phyloP scores from a whole-genome alignment of 192 early-diverging fungal species.

The Entophlyctis luteolus region DNA sequence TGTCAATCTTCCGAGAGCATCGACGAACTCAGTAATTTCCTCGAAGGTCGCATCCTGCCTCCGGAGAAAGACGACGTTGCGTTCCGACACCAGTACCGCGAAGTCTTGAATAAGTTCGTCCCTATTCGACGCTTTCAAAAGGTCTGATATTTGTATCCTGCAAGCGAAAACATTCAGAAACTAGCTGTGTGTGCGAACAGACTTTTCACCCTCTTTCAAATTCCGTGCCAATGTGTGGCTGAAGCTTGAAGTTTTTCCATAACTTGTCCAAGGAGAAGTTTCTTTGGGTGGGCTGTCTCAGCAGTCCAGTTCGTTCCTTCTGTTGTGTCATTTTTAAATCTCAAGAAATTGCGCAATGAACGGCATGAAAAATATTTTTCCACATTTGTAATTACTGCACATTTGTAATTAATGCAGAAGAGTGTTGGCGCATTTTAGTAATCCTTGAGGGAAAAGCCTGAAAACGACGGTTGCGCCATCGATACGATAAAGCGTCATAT shows the following conservation, averaged over 20 bases:
- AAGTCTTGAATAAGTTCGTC: slow-evolving; percentile 32
- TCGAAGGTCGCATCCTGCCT: slow-evolving; percentile 60
- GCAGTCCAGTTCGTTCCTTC: neutral
- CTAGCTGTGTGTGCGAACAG: neutral
- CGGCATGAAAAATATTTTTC: no score
- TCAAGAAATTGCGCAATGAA: no score
- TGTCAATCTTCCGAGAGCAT: neutral
- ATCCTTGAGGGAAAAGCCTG: no score
- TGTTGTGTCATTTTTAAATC: no score
- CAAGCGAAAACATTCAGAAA: neutral
- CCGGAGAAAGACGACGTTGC: slow-evolving; percentile 67
- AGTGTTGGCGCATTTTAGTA: no score
- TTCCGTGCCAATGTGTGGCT: slow-evolving; percentile 22
- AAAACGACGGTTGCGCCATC: no score
- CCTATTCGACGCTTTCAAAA: slow-evolving; percentile 6
- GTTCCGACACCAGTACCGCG: slow-evolving; percentile 58
- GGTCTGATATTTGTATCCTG: slow-evolving; percentile 21
- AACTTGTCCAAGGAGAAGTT: slow-evolving; percentile 3
- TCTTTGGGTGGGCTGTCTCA: neutral
- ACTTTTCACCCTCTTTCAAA: slow-evolving; percentile 7
- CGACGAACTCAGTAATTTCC: slow-evolving; percentile 47
- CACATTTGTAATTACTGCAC: no score
- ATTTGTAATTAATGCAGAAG: no score
- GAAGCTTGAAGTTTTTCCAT: slow-evolving; percentile 6
- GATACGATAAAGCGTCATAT: no score